Conservation (phyloP, 352 stramenopile genomes). For the Thalassiosira hispida region DNA sequence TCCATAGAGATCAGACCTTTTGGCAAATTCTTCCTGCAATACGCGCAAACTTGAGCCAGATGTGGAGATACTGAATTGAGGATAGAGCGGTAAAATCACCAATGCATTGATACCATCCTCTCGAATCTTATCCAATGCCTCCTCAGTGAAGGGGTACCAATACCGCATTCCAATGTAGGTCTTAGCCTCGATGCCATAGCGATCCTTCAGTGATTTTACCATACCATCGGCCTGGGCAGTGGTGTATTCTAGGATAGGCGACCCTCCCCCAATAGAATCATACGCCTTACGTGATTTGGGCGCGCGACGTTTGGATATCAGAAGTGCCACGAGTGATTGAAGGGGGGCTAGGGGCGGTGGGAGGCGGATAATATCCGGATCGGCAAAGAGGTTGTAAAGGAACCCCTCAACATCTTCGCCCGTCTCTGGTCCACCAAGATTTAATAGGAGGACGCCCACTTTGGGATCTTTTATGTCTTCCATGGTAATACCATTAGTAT, state of each 20-base stretch:
- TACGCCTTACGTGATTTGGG: conserved; percentile 96
- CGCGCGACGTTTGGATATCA: conserved; percentile 90
- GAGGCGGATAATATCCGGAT: conserved; percentile 99
- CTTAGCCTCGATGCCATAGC: conserved; percentile 89
- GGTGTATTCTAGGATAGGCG: conserved; percentile 97
- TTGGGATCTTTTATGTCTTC: conserved; percentile 56
- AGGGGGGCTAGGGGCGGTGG: conserved; percentile 89
- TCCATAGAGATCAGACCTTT: conserved; percentile 61
- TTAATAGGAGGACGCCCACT: conserved; percentile 93
- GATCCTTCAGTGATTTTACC: conserved; percentile 89
- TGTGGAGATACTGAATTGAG: conserved; percentile 98
- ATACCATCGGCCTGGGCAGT: conserved; percentile 93
- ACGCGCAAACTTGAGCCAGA: conserved; percentile 94
- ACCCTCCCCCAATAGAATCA: conserved; percentile 95
- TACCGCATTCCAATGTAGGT: conserved; percentile 98
- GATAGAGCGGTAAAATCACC: conserved; percentile 98
- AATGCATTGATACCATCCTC: conserved; percentile 93
- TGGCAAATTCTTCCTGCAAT: conserved; percentile 90
- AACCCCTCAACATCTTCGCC: conserved; percentile 95
- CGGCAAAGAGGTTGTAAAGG: conserved; percentile 98
- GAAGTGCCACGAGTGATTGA: conserved; percentile 83
- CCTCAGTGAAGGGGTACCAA: conserved; percentile 96
- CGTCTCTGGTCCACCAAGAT: conserved; percentile 96
- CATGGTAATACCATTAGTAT: not conserved
- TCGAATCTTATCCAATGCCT: conserved; percentile 94